Base-by-base conservation (phyloP, 116 monocot species). In the Cymodocea nodosa region DNA sequence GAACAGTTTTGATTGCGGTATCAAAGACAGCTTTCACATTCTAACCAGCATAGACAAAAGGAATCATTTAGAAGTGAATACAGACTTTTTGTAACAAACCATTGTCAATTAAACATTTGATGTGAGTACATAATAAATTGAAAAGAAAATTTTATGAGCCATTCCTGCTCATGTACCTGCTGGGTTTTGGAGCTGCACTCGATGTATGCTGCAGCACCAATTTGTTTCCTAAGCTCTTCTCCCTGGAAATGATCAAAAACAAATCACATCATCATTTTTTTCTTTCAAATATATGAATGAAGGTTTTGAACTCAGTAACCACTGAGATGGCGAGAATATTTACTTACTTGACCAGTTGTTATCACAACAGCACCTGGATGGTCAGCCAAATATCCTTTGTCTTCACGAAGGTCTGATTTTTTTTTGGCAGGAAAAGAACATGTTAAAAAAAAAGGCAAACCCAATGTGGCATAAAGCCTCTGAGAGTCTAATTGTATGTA, bases 331-430 rank as follows among this genome's bases (percentile, higher is more conserved):
- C 6, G 20, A 30, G 30, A 30, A 23, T 25, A 24, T 51, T 6
- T 37, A 22, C 35, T 56, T 68, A 89, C 94, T 67, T 94, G 86
- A n/a, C 82, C 80, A 51, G 75, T 40, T 30, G 94, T 82, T 51
- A 94, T 84, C 54, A 71, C 66, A 36, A 73, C 40, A 49, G 86
- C 89, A 56, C 84, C 84, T 7, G 89, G 86, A 73, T 89, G 86
- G 67, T 94, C 84, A 60, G 86, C 82, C 70, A 94, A 78, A 72
- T 94, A 94, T 56, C 70, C 82, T 63, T 69, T 82, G 67, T 94
- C 79, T 3, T 94, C 89, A 58, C 94, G 85, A 60, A 94, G 89
- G 82, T 94, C 94, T 94, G 12, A 65, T 12, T 50, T 23, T 10
- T n/a, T 4, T 50, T 51, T 18, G 20, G 48, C 22, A 64, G 6